Evolutionary conservation across 257 asterid genomes (phyloP).

Genomic region (Ligustrum vulgare): DNA sequence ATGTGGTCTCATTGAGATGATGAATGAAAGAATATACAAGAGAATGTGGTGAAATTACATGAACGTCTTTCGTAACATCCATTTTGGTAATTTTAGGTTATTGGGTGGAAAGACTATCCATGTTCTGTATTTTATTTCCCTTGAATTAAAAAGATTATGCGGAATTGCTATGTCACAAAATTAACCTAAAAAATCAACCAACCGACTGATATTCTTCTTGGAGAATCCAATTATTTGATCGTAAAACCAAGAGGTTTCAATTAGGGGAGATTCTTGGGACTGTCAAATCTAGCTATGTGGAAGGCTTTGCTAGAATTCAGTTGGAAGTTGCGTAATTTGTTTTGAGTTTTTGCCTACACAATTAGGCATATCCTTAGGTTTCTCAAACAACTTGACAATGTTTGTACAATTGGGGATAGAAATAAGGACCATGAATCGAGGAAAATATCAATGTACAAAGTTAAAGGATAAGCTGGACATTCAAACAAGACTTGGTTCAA

Average conservation of each 20-base stretch:
- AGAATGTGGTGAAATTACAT: too few relatives aligned
- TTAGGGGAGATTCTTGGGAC: constrained; percentile 31
- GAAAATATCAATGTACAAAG: too few relatives aligned
- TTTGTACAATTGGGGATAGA: too few relatives aligned
- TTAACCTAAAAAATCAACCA: constrained; percentile 21
- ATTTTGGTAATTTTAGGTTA: constrained; percentile 45
- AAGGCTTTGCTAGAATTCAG: constrained; percentile 35
- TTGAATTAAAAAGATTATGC: constrained; percentile 34
- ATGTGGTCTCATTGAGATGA: too few relatives aligned
- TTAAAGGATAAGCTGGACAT: too few relatives aligned
- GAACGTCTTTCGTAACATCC: too few relatives aligned
- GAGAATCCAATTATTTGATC: constrained; percentile 31
- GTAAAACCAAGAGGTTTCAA: constrained; percentile 19
- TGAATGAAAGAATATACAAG: too few relatives aligned
- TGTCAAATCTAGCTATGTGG: constrained; percentile 28
- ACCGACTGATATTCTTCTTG: constrained; percentile 37
- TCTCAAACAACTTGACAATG: constrained; percentile 92
- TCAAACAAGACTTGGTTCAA: too few relatives aligned
- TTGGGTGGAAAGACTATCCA: constrained; percentile 49
- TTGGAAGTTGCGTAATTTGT: constrained; percentile 57
- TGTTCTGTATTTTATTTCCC: constrained; percentile 42
- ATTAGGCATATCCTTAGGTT: constrained; percentile 62
- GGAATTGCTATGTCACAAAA: constrained; percentile 24
- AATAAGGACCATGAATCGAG: too few relatives aligned
- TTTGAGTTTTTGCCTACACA: constrained; percentile 59